Conservation (phyloP, 208 protist genomes). For the Acanthamoeba divionensis region DNA sequence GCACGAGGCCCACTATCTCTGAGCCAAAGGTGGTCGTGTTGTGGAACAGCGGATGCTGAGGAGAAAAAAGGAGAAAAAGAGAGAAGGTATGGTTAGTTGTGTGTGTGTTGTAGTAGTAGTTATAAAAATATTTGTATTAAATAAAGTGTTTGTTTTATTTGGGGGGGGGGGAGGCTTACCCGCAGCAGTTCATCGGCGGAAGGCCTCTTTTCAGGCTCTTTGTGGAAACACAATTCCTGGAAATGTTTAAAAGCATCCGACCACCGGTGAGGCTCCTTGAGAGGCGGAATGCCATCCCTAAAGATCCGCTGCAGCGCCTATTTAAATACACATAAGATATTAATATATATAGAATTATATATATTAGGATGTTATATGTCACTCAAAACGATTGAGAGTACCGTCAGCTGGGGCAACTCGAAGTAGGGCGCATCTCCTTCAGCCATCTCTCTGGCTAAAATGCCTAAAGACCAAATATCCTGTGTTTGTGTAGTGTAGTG, state of each 20-base stretch:
- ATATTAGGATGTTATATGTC: too few species aligned
- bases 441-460: slow-evolving; percentile 73
- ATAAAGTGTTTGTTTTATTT: background rate
- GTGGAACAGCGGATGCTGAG: slow-evolving; percentile 1
- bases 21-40: background rate
- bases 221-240: slow-evolving; percentile 22
- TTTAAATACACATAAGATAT: too few species aligned
- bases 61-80: background rate
- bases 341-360: too few species aligned
- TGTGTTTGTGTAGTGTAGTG: too few species aligned
- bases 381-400: slow-evolving; percentile 45
- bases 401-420: slow-evolving; percentile 73
- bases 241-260: slow-evolving; percentile 7
- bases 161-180: background rate
- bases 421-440: slow-evolving; percentile 78
- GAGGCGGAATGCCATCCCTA: slow-evolving; percentile 22
- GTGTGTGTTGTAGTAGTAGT: too few species aligned
- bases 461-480: slow-evolving; percentile 80
- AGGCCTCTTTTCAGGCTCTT: slow-evolving; percentile 20
- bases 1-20: too few species aligned
- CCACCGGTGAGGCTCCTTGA: slow-evolving; percentile 16
- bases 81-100: too few species aligned
- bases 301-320: slow-evolving; percentile 31
- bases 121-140: background rate
- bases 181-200: slow-evolving; percentile 10